Conservation (phyloP, 129 eudicot species). For the Artemisia tridentata region DNA sequence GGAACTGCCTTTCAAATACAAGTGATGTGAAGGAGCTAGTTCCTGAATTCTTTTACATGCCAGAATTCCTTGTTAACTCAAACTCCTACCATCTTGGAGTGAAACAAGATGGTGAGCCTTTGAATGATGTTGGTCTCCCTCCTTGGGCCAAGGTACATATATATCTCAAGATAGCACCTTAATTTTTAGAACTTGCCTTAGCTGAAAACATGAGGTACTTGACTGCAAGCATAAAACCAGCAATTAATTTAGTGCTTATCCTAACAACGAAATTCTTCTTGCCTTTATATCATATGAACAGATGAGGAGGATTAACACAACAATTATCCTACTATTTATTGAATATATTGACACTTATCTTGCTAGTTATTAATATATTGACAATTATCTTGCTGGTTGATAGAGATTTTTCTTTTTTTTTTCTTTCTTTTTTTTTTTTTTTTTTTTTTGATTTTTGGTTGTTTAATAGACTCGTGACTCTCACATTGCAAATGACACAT, state of each 20-base stretch:
- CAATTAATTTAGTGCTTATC: background rate
- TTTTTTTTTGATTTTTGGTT: too few relatives aligned
- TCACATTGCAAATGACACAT: too few relatives aligned
- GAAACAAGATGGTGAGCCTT: slow-evolving; percentile 95
- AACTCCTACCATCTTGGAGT: slow-evolving; percentile 94
- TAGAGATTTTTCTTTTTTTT: too few relatives aligned
- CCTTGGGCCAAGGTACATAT: slow-evolving; percentile 98
- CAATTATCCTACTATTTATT: background rate
- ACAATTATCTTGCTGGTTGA: background rate
- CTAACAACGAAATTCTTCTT: background rate
- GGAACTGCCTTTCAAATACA: slow-evolving; percentile 91
- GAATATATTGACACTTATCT: slow-evolving; percentile 12
- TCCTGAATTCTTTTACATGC: slow-evolving; percentile 97
- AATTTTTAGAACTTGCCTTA: background rate
- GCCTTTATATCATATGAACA: background rate
- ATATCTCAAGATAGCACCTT: background rate
- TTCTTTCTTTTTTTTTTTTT: too few relatives aligned
- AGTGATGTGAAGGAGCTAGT: slow-evolving; percentile 95
- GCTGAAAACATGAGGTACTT: too few relatives aligned
- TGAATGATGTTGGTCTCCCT: slow-evolving; percentile 90
- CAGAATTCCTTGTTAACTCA: slow-evolving; percentile 93
- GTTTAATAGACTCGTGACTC: too few relatives aligned
- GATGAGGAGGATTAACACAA: background rate
- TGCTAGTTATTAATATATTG: background rate
- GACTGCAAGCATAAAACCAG: too few relatives aligned